A percentile compares a stretch with the other conserved stretches of the same genome.
Conservation (phyloP, 2,329 filamentous ascomycete species). For the Microcera coccophila region DNA sequence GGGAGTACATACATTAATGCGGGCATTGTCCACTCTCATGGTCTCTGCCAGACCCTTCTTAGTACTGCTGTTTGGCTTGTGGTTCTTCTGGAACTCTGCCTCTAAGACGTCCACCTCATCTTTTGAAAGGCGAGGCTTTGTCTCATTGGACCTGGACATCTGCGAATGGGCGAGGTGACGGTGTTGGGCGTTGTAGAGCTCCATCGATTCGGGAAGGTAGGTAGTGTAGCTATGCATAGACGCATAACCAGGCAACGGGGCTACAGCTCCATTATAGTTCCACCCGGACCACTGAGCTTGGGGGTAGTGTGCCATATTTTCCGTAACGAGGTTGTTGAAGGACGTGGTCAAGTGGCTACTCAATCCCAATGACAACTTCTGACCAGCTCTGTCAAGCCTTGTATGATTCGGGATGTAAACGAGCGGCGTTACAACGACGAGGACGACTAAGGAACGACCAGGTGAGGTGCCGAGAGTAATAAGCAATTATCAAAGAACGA, state of each 20-base stretch:
- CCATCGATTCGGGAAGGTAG: conserved; percentile 38
- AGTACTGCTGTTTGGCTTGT: conserved; percentile 59
- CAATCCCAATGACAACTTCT: no score
- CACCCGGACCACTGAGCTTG: conserved; percentile 36
- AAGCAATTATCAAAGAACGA: conserved; percentile 18
- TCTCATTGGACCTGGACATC: conserved; percentile 41
- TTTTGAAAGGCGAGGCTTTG: conserved; percentile 54
- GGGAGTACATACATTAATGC: conserved; percentile 54
- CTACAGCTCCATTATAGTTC: conserved; percentile 29
- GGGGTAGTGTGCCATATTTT: conserved; percentile 34
- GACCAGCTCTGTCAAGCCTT: background rate
- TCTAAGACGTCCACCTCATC: conserved; percentile 58
- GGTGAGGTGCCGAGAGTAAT: conserved; percentile 10
- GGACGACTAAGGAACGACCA: conserved; percentile 21
- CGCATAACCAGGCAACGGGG: conserved; percentile 31
- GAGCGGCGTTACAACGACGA: conserved; percentile 12
- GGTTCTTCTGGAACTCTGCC: conserved; percentile 59
- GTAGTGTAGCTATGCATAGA: conserved; percentile 33
- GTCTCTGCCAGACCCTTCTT: conserved; percentile 59
- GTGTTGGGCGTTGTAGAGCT: conserved; percentile 36
- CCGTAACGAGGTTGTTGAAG: conserved; percentile 19
- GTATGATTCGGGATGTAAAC: conserved; percentile 12
- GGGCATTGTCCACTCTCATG: conserved; percentile 59
- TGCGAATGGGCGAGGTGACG: conserved; percentile 36
- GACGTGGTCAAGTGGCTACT: no score